phyloP scores from a whole-genome alignment of 202 grass and related monocot species.

The Schoenoplectus triqueter region DNA sequence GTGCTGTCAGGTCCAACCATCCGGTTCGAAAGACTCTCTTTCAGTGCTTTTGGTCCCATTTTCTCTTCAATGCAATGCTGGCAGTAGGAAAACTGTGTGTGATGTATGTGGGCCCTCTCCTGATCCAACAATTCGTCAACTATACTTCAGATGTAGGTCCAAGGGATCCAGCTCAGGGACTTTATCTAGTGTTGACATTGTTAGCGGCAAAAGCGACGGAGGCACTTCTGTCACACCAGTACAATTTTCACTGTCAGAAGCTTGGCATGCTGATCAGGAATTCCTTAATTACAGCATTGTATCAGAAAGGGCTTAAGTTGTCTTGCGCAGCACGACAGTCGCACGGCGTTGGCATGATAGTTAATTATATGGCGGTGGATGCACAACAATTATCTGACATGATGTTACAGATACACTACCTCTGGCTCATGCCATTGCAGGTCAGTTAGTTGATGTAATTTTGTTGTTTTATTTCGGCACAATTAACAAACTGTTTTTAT shows the following conservation, averaged over 20 bases:
- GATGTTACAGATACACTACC: slow-evolving; percentile 95
- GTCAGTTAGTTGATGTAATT: slow-evolving; percentile 23
- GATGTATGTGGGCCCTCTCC: slow-evolving; percentile 88
- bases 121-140: slow-evolving; percentile 89
- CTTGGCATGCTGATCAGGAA: slow-evolving; percentile 88
- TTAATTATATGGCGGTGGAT: slow-evolving; percentile 98
- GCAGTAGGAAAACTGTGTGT: slow-evolving; percentile 59
- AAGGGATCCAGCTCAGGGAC: slow-evolving; percentile 39
- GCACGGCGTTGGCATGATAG: slow-evolving; percentile 91
- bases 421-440: slow-evolving; percentile 98
- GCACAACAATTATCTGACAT: slow-evolving; percentile 97
- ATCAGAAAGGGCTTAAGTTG: slow-evolving; percentile 74
- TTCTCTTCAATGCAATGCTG: slow-evolving; percentile 67
- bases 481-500: neutral
- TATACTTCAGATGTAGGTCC: slow-evolving; percentile 39
- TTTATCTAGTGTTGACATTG: slow-evolving; percentile 58
- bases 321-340: slow-evolving; percentile 74
- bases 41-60: slow-evolving; percentile 67
- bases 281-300: slow-evolving; percentile 77
- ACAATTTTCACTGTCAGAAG: slow-evolving; percentile 99
- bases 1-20: slow-evolving; percentile 48
- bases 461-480: slow-evolving; percentile 1
- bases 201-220: slow-evolving; percentile 72
- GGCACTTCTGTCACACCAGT: slow-evolving; percentile 82
- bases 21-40: slow-evolving; percentile 68